phyloP scores from a whole-genome alignment of 805 yeast genomes.

The Wickerhamomyces subpelliculosus region DNA sequence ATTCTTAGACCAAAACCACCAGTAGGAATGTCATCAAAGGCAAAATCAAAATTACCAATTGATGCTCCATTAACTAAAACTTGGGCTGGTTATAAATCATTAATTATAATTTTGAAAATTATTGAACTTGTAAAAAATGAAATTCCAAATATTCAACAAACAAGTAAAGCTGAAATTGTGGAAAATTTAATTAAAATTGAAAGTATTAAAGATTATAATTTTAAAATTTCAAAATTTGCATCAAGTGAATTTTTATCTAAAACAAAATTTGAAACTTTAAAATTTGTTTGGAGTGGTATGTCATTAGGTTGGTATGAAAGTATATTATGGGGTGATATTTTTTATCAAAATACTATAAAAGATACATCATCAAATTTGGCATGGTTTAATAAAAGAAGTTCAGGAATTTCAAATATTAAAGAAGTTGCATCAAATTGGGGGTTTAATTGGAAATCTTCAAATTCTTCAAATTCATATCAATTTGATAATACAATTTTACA shows the following conservation, averaged over 20 bases:
- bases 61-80: slow-evolving; percentile 41
- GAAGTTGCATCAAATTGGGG: slow-evolving; percentile 33
- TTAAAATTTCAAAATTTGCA: slow-evolving; percentile 16
- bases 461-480: slow-evolving; percentile 2
- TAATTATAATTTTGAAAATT: slow-evolving; percentile 32
- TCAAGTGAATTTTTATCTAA: slow-evolving; percentile 37
- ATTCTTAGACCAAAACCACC: slow-evolving; percentile 45
- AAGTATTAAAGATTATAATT: slow-evolving; percentile 24
- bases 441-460: slow-evolving; percentile 17
- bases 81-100: slow-evolving; percentile 48
- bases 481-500: slow-evolving; percentile 25
- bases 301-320: slow-evolving; percentile 75
- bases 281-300: slow-evolving; percentile 53
- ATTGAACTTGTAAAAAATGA: slow-evolving; percentile 22
- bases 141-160: slow-evolving; percentile 22
- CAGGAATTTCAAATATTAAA: slow-evolving; percentile 15
- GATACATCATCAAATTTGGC: background rate
- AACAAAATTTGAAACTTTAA: slow-evolving; percentile 38
- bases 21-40: slow-evolving; percentile 53
- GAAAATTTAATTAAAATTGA: slow-evolving; percentile 35
- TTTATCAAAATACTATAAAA: slow-evolving; percentile 20
- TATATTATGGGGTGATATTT: slow-evolving; percentile 55
- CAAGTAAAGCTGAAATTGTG: slow-evolving; percentile 20
- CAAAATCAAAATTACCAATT: slow-evolving; percentile 45
- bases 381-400: slow-evolving; percentile 21